phyloP scores from a whole-genome alignment of 2,329 filamentous ascomycete genomes.

The Leptographium galeiforme region DNA sequence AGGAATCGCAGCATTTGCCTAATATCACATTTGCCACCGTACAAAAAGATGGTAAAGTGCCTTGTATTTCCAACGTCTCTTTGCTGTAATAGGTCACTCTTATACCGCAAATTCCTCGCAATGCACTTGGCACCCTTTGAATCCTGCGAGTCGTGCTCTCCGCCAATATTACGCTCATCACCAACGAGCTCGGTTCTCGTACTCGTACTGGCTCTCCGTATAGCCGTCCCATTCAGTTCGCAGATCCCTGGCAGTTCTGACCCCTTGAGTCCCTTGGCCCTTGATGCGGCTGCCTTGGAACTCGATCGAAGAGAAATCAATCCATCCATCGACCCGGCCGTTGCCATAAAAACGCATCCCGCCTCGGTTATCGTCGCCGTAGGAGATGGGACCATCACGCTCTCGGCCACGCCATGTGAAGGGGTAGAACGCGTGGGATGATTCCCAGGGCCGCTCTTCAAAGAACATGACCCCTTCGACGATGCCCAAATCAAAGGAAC shows the following conservation, averaged over 20 bases:
- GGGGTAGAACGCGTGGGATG: not conserved
- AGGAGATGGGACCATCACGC: not conserved
- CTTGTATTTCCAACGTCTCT: no score
- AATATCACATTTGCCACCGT: no score
- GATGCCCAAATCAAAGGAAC: conserved; percentile 3
- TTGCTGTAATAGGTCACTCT: no score
- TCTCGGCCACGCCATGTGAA: conserved; percentile 2
- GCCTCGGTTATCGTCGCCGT: not conserved
- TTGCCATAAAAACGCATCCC: conserved; percentile 1
- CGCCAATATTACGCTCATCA: not conserved
- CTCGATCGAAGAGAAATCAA: not conserved
- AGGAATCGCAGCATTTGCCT: no score
- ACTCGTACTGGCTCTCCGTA: not conserved
- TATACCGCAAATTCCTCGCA: no score
- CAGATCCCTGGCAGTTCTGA: not conserved
- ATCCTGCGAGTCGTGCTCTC: not conserved
- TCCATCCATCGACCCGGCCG: not conserved
- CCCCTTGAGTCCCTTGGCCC: not conserved
- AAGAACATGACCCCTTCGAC: conserved; percentile 1
- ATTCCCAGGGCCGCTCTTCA: conserved; percentile 1
- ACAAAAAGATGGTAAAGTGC: no score
- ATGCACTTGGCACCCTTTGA: no score
- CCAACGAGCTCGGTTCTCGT: conserved; percentile 1
- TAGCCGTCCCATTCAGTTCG: not conserved
- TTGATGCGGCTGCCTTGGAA: not conserved